Conservation (phyloP, 2,329 filamentous ascomycete genomes). For the Neoascochyta sp. region DNA sequence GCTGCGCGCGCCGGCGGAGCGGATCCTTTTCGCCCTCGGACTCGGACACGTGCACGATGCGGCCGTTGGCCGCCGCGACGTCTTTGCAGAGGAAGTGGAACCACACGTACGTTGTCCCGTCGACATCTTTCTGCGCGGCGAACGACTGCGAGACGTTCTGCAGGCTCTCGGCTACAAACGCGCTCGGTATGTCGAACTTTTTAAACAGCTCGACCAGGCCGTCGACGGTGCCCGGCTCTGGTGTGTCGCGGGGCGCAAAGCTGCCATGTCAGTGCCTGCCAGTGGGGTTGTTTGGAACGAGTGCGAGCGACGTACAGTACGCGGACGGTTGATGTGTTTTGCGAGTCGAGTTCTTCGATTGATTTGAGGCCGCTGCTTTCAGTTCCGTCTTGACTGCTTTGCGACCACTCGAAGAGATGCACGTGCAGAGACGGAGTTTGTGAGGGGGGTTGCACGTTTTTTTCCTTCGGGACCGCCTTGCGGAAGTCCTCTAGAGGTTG, state of each 20-base stretch:
- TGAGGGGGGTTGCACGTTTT: not conserved
- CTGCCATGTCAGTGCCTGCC: slow-evolving; percentile 11
- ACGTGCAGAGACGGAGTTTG: slow-evolving; percentile 6
- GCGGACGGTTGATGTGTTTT: slow-evolving; percentile 10
- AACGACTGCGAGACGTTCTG: slow-evolving; percentile 29
- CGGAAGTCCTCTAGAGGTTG: slow-evolving; percentile 13
- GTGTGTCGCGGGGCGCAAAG: slow-evolving; percentile 22
- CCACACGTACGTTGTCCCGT: slow-evolving; percentile 20
- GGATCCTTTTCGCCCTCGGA: not conserved
- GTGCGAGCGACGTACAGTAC: slow-evolving; percentile 13
- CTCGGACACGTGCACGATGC: slow-evolving; percentile 7
- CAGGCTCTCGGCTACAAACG: slow-evolving; percentile 23
- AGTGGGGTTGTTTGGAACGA: not conserved
- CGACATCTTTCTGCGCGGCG: slow-evolving; percentile 14
- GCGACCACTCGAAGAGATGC: slow-evolving; percentile 23
- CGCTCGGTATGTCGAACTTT: slow-evolving; percentile 18
- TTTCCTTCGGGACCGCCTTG: not conserved
- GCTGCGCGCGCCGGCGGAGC: slow-evolving; percentile 1
- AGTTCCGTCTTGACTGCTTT: slow-evolving; percentile 5
- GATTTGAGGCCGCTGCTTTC: slow-evolving; percentile 6
- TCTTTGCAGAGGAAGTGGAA: slow-evolving; percentile 32
- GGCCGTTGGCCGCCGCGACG: slow-evolving; percentile 8
- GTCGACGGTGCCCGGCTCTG: slow-evolving; percentile 6
- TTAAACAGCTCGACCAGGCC: slow-evolving; percentile 17
- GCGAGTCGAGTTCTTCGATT: slow-evolving; percentile 6